These are phyloP conservation scores for Bretziella fagacearum DNA, from an alignment of 2,329 filamentous ascomycete species.

Conservation along the genomic window DNA sequence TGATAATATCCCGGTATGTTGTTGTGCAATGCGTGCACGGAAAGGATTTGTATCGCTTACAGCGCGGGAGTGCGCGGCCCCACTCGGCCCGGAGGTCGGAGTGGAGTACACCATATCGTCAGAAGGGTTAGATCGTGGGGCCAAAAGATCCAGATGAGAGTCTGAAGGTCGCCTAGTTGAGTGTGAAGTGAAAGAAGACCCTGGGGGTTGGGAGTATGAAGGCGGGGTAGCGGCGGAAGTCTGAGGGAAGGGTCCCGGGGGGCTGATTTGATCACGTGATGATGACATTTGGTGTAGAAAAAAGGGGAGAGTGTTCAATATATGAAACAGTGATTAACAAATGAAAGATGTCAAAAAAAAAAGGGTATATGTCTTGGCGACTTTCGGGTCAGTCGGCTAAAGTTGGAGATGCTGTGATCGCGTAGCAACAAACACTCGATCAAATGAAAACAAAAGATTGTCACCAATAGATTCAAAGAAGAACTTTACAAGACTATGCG, in stretches of 20 bases:
- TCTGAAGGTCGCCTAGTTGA: no score
- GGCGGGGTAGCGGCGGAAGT: background rate
- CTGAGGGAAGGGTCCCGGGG: background rate
- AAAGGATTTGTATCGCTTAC: slow-evolving; percentile 8
- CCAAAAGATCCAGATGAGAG: no score
- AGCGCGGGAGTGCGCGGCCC: background rate
- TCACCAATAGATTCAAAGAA: no score
- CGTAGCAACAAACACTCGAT: no score
- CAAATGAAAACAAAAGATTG: no score
- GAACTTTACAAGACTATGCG: no score
- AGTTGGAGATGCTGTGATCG: no score
- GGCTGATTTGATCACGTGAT: background rate
- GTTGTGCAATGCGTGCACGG: slow-evolving; percentile 1
- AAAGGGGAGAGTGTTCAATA: no score
- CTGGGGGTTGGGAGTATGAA: background rate
- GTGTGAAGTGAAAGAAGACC: background rate
- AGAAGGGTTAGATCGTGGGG: background rate
- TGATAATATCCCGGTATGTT: slow-evolving; percentile 1
- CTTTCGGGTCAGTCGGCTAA: no score
- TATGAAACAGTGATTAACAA: background rate
- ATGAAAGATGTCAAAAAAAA: background rate
- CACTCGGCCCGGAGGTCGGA: background rate
- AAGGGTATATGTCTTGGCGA: no score
- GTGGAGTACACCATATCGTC: no score
- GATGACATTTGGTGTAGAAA: background rate